phyloP scores from a whole-genome alignment of 345 rosid species.

The Rhodamnia argentea region DNA sequence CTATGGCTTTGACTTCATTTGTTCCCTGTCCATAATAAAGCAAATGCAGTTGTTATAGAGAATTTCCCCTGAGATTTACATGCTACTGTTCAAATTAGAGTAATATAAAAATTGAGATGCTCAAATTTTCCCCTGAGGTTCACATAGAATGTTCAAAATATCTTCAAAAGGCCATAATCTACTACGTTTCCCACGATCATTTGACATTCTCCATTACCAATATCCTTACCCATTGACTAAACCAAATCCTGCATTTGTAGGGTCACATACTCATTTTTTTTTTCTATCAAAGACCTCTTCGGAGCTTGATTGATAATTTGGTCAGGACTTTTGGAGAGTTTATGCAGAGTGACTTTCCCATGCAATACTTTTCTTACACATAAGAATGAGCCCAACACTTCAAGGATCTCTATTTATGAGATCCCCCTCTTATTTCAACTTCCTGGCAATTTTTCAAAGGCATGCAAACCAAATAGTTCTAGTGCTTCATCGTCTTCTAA shows the following conservation, averaged over 20 bases:
- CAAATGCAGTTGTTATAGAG: neutral
- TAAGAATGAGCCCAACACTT: neutral
- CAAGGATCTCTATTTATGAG: neutral
- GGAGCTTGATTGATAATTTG: rapidly evolving
- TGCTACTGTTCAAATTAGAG: neutral
- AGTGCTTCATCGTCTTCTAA: neutral
- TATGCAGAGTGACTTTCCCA: neutral
- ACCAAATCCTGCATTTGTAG: neutral
- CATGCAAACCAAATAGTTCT: rapidly evolving
- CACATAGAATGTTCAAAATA: neutral
- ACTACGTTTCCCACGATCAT: neutral
- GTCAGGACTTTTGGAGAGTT: neutral
- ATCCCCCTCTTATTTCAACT: neutral
- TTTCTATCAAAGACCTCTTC: neutral
- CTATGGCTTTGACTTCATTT: neutral
- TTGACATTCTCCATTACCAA: neutral
- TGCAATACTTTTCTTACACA: neutral
- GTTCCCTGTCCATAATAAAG: neutral
- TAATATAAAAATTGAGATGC: neutral
- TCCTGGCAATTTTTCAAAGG: neutral
- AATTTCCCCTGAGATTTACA: neutral
- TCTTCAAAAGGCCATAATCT: neutral
- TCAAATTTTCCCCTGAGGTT: neutral
- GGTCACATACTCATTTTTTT: neutral
- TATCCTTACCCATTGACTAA: neutral